Evolutionary conservation across 2,329 filamentous ascomycete species (phyloP).

Genomic region (Ophiognomonia clavigignenti-juglandacearum): DNA sequence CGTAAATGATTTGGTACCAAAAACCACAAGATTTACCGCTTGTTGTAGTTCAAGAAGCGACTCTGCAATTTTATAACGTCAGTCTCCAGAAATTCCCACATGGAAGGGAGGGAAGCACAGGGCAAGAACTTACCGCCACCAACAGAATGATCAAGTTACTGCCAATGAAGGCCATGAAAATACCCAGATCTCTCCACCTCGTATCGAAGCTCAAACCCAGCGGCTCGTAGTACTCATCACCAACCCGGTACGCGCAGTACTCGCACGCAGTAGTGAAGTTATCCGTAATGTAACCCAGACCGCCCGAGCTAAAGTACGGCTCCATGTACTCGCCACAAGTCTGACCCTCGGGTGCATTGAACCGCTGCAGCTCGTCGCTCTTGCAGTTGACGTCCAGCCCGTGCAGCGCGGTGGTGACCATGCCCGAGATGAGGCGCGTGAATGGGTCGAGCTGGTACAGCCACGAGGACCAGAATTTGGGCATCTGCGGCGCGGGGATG

Average conservation of each 20-base stretch:
- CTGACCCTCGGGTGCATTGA: constrained; percentile 60
- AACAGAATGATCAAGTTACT: constrained; percentile 67
- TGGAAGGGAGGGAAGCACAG: neutral
- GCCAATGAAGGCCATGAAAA: constrained; percentile 68
- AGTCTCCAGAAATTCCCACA: neutral
- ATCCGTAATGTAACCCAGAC: constrained; percentile 65
- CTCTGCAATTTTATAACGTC: constrained; percentile 29
- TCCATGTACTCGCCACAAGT: constrained; percentile 74
- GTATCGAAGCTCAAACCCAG: constrained; percentile 62
- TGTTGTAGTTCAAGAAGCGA: constrained; percentile 51
- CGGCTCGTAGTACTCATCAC: constrained; percentile 72
- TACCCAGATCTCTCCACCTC: constrained; percentile 79
- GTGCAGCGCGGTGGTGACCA: constrained; percentile 74
- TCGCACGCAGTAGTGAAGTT: constrained; percentile 64
- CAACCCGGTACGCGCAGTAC: constrained; percentile 77
- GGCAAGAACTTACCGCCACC: constrained; percentile 39
- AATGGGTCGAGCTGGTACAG: constrained; percentile 80
- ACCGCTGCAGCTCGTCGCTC: constrained; percentile 58
- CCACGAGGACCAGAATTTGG: constrained; percentile 73
- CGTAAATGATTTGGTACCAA: too few species aligned
- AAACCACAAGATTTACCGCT: constrained; percentile 29
- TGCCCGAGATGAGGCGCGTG: constrained; percentile 74
- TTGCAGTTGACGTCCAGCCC: constrained; percentile 58
- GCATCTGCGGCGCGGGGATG: constrained; percentile 73
- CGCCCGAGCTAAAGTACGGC: constrained; percentile 63